Percentiles rank a stretch among this genome's conserved stretches.
Conservation (phyloP, 139 green algal genomes). For the Coccomyxa sp. region DNA sequence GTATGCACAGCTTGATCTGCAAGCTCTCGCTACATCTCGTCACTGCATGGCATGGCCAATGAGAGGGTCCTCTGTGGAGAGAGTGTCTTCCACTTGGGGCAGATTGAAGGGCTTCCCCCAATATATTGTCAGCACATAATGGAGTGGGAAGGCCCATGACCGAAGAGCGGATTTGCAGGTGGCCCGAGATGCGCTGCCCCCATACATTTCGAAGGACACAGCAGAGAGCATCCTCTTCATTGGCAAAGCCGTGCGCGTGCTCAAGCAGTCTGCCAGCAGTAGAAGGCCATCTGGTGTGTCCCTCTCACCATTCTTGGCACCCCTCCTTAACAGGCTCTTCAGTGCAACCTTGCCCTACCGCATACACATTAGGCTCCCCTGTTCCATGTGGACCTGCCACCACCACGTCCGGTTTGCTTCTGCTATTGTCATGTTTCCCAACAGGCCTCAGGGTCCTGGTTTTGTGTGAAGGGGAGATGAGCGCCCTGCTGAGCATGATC, state of each 20-base stretch:
- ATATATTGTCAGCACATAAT: background rate
- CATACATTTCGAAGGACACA: constrained; percentile 38
- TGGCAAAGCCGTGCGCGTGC: constrained; percentile 76
- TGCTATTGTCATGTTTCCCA: too few relatives aligned
- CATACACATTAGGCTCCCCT: too few relatives aligned
- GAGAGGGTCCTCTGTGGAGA: background rate
- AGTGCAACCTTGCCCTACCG: too few relatives aligned
- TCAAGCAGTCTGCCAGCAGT: constrained; percentile 36
- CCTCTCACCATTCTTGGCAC: background rate
- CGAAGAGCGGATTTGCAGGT: constrained; percentile 30
- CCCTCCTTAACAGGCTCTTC: too few relatives aligned
- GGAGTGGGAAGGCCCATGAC: background rate
- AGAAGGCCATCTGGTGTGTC: background rate
- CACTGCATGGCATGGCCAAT: background rate
- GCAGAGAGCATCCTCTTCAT: constrained; percentile 74
- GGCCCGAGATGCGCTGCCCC: constrained; percentile 41
- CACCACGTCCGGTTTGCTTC: too few relatives aligned
- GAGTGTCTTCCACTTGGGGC: background rate
- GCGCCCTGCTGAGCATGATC: too few relatives aligned
- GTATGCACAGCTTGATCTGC: constrained; percentile 8
- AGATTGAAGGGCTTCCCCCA: background rate
- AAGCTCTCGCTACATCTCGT: background rate
- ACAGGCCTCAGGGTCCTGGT: too few relatives aligned
- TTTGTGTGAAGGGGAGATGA: too few relatives aligned
- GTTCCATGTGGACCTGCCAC: too few relatives aligned